phyloP scores from a whole-genome alignment of 2,329 filamentous ascomycete species.

The Tolypocladium amazonense region DNA sequence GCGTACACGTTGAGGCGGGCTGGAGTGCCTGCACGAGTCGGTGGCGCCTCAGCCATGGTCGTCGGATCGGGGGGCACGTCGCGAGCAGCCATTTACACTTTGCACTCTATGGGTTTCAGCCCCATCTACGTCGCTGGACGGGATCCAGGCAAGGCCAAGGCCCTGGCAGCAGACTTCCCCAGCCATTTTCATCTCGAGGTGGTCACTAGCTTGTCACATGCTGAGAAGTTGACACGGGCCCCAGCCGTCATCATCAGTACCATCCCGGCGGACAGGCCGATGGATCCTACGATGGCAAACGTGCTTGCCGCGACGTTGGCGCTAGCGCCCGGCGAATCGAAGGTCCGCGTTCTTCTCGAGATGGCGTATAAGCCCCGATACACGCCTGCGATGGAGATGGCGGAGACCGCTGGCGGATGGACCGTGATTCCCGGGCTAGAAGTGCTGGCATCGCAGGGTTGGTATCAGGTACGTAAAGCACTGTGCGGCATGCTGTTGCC shows the following conservation, averaged over 20 bases:
- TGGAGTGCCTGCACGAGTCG: conserved; percentile 38
- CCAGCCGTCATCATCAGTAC: conserved; percentile 70
- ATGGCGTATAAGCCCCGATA: conserved; percentile 92
- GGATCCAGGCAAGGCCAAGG: conserved; percentile 54
- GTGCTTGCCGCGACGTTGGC: conserved; percentile 46
- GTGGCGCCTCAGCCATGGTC: conserved; percentile 53
- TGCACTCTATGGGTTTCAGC: conserved; percentile 71
- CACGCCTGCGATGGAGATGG: conserved; percentile 78
- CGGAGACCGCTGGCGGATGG: conserved; percentile 64
- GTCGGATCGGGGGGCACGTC: conserved; percentile 89
- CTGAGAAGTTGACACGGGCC: conserved; percentile 39
- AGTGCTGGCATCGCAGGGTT: conserved; percentile 80
- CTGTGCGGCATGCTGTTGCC: background rate
- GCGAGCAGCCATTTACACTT: conserved; percentile 79
- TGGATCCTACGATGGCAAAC: conserved; percentile 60
- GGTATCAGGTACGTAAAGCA: conserved; percentile 58
- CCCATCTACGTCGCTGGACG: conserved; percentile 85
- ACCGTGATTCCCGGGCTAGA: conserved; percentile 77
- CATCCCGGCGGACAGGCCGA: conserved; percentile 77
- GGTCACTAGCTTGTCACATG: conserved; percentile 38
- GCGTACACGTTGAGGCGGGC: conserved; percentile 62
- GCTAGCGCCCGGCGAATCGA: conserved; percentile 20
- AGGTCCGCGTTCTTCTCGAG: conserved; percentile 61
- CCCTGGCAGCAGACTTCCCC: conserved; percentile 64
- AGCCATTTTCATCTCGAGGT: conserved; percentile 57